phyloP scores from a whole-genome alignment of 306 rosid genomes.

The Glycine tomentella region DNA sequence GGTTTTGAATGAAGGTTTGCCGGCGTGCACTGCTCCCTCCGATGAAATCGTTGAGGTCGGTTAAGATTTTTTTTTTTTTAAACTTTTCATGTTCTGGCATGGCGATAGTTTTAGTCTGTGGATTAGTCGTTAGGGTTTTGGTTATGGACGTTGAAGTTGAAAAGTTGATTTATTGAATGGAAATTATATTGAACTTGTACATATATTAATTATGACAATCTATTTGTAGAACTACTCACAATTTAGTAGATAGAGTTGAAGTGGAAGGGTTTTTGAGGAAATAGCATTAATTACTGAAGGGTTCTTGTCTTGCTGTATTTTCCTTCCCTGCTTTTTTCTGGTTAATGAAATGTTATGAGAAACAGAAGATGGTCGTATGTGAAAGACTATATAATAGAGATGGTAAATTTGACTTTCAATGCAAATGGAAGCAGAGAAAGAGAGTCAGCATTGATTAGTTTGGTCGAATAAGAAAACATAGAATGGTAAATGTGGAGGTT shows the following conservation, averaged over 20 bases:
- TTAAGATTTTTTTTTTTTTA: slow-evolving; percentile 17
- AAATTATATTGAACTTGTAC: background rate
- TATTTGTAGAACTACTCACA: slow-evolving; percentile 5
- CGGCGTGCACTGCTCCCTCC: slow-evolving; percentile 58
- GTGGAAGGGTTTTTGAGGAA: background rate
- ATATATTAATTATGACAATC: background rate
- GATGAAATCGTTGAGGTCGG: slow-evolving; percentile 83
- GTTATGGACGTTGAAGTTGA: slow-evolving; percentile 8
- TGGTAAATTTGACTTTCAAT: slow-evolving; percentile 28
- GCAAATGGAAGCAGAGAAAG: slow-evolving; percentile 15
- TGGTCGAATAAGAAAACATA: background rate
- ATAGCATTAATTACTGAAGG: background rate
- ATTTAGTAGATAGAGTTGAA: background rate
- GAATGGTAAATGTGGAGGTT: background rate
- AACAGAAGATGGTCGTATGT: background rate
- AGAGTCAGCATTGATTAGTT: background rate
- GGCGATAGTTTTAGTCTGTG: background rate
- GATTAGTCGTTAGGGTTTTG: background rate
- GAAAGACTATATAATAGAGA: background rate
- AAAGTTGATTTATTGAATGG: background rate
- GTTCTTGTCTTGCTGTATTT: background rate
- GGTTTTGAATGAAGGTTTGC: slow-evolving; percentile 70
- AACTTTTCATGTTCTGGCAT: too few relatives aligned
- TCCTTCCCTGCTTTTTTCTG: background rate
- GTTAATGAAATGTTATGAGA: background rate